Evolutionary conservation across 805 yeast species (phyloP), one percentile per base, ranked within the genome.

Genomic region (Zygosaccharomyces bailii): DNA sequence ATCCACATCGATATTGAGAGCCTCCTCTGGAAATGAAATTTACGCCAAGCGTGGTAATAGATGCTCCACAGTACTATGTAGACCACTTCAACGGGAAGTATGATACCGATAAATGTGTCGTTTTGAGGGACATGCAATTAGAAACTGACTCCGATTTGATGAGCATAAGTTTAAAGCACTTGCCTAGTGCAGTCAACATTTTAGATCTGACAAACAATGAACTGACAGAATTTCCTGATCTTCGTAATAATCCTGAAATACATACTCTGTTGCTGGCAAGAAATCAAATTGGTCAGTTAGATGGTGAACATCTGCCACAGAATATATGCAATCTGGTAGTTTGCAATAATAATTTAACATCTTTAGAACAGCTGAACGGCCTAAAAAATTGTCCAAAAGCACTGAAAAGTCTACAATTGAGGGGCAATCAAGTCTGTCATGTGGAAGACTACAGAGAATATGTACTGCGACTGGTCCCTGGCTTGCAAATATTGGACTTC

Each of bases 191-290:
- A 56, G 32, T 69, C 65, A 59, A 82, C 73, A 48, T 78, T 73
- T 64, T 91, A 2, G 97, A 91, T 60, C 59, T 91, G 24, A 78
- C 91, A 0, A 82, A 84, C 56, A 91, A 91, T 63, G 82, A 78
- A 25, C 65, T 91, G n/a, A 63, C 72, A 1, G 71, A 70, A 2
- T 52, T 91, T 68, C 56, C 70, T 76, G 29, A 86, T 82, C 0
- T 56, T 46, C 16, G 57, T 74, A 32, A 39, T 43, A 24, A 73
- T 71, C 31, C 56, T 76, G 40, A 72, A 49, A 53, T 63, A 4
- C 61, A 71, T 34, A 75, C 83, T 0, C 54, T 91, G 2, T 67
- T 89, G 6, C 53, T 82, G 17, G 82, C 84, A 0, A 74, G 79
- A 47, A 91, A 91, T 61, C 67, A 75, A 48, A 77, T 89, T 2